phyloP scores from a whole-genome alignment of 176 grass and related monocot species.

The Oryza brachyantha region DNA sequence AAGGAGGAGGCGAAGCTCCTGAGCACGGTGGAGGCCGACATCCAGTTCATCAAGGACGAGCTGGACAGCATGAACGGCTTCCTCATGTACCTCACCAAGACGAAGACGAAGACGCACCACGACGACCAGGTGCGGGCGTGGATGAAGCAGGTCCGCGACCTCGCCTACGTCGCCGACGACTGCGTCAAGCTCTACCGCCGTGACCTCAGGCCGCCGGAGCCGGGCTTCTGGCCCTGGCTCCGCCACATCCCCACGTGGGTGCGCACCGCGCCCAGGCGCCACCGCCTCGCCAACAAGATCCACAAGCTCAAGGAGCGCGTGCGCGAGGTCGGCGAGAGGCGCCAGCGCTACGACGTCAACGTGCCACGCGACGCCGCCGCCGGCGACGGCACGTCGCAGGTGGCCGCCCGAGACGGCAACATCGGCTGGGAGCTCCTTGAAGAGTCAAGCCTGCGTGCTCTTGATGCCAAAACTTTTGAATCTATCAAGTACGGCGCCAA shows the following conservation, averaged over 20 bases:
- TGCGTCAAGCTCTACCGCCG: slow-evolving; percentile 2
- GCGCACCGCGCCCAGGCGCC: rapidly evolving
- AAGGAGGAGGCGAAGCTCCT: not conserved
- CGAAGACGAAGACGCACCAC: not conserved
- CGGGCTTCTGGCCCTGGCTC: not conserved
- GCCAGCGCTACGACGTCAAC: not conserved
- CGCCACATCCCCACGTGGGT: rapidly evolving
- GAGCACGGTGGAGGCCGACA: not conserved
- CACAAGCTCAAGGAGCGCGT: not conserved
- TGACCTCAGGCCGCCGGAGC: rapidly evolving
- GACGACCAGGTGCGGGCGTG: slow-evolving; percentile 37
- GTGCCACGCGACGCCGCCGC: too few species aligned
- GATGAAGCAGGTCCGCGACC: slow-evolving; percentile 41
- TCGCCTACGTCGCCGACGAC: slow-evolving; percentile 26
- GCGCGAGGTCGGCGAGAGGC: not conserved
- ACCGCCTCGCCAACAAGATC: not conserved
- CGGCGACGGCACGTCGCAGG: too few species aligned
- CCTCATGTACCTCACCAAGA: not conserved
- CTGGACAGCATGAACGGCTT: slow-evolving; percentile 13
- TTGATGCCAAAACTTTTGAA: too few species aligned
- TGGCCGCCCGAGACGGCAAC: too few species aligned
- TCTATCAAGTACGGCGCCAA: too few species aligned
- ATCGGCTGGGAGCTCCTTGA: too few species aligned
- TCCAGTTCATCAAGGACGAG: slow-evolving; percentile 13
- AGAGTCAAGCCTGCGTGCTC: too few species aligned